Conservation (phyloP, 768 basidiomycete genomes). For the Saitozyma sp. region DNA sequence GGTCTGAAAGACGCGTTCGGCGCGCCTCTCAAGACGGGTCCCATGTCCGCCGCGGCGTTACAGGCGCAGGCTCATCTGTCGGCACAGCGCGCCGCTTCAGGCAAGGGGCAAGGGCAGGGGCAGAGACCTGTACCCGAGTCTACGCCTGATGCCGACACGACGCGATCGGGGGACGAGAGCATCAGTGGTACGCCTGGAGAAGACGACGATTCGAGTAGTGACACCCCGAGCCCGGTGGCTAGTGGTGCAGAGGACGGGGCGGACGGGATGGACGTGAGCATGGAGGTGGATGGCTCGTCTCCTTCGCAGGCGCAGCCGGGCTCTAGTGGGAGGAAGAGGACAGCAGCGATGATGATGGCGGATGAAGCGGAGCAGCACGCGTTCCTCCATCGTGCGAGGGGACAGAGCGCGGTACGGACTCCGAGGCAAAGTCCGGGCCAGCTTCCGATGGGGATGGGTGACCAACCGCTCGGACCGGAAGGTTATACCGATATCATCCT, state of each 20-base stretch:
- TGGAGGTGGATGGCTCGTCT: conserved; percentile 32
- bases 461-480: conserved; percentile 48
- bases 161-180: conserved; percentile 25
- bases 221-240: conserved; percentile 30
- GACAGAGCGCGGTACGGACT: conserved; percentile 38
- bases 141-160: conserved; percentile 34
- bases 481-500: conserved; percentile 89
- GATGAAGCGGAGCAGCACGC: conserved; percentile 33
- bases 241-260: conserved; percentile 11
- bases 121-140: conserved; percentile 8
- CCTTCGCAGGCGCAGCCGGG: background rate
- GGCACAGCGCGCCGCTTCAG: conserved; percentile 10
- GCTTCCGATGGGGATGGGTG: conserved; percentile 22
- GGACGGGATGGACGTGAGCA: conserved; percentile 10
- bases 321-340: conserved; percentile 30
- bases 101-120: conserved; percentile 4
- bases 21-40: conserved; percentile 36
- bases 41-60: conserved; percentile 40
- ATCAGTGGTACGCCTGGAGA: conserved; percentile 24
- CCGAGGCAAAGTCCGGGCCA: conserved; percentile 27
- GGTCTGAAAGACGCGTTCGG: conserved; percentile 25
- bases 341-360: conserved; percentile 38
- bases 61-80: conserved; percentile 41
- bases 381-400: conserved; percentile 27
- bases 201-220: conserved; percentile 31